Evolutionary conservation across 2,329 filamentous ascomycete genomes (phyloP).

Genomic region (Pseudofabraea citricarpa): DNA sequence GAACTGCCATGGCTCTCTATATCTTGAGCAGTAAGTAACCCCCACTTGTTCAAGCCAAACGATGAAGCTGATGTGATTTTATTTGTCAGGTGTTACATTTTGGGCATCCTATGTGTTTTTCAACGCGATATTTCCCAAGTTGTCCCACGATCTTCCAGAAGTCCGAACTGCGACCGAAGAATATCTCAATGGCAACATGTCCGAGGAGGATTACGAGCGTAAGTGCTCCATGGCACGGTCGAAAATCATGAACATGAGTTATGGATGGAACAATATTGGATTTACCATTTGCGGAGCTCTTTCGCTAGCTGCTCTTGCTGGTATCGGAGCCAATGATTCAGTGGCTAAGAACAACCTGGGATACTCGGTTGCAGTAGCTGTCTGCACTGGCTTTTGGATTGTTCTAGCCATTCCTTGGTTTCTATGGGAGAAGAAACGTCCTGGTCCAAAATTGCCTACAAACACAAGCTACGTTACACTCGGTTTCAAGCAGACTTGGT

Average conservation of each 20-base stretch:
- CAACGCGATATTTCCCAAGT: slow-evolving; percentile 27
- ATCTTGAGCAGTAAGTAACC: slow-evolving; percentile 24
- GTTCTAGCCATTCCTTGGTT: slow-evolving; percentile 27
- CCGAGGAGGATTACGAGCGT: slow-evolving; percentile 20
- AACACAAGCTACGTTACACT: slow-evolving; percentile 21
- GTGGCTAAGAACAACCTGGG: slow-evolving; percentile 24
- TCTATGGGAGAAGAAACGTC: slow-evolving; percentile 26
- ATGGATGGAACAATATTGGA: slow-evolving; percentile 25
- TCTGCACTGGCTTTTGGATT: slow-evolving; percentile 27
- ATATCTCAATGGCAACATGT: slow-evolving; percentile 16
- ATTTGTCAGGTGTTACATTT: slow-evolving; percentile 22
- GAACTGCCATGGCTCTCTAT: slow-evolving; percentile 25
- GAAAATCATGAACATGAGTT: slow-evolving; percentile 27
- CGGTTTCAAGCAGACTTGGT: slow-evolving; percentile 25
- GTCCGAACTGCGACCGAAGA: slow-evolving; percentile 17
- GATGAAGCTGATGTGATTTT: too few relatives aligned
- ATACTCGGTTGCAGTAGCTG: slow-evolving; percentile 25
- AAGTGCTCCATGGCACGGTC: slow-evolving; percentile 24
- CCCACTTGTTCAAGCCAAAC: too few relatives aligned
- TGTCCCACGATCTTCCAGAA: slow-evolving; percentile 26
- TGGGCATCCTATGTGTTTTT: slow-evolving; percentile 29
- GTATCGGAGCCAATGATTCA: slow-evolving; percentile 21
- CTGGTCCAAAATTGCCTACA: slow-evolving; percentile 23
- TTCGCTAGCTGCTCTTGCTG: slow-evolving; percentile 21
- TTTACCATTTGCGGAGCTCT: slow-evolving; percentile 23